Conservation (phyloP, 2,329 filamentous ascomycete species). For the Aspergillus pseudoterreus region DNA sequence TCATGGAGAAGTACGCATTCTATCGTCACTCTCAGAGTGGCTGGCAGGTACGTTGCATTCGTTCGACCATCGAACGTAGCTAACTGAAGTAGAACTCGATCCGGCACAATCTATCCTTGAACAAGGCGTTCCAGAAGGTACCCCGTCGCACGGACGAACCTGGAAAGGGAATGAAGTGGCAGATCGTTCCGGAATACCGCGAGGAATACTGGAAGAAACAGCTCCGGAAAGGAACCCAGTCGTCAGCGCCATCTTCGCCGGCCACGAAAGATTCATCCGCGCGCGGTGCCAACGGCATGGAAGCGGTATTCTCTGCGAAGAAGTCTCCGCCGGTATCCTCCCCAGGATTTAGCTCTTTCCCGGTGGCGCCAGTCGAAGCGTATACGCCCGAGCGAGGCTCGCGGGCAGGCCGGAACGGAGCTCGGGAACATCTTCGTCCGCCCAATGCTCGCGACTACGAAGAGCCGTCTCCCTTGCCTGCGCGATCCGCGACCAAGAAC, state of each 20-base stretch:
- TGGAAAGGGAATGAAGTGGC: conserved; percentile 99
- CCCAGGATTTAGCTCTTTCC: conserved; percentile 41
- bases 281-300: conserved; percentile 35
- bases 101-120: conserved; percentile 90
- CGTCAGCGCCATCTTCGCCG: conserved; percentile 45
- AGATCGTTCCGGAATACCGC: conserved; percentile 76
- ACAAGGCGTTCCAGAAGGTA: conserved; percentile 91
- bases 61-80: neutral
- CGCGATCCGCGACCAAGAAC: conserved; percentile 26
- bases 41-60: conserved; percentile 70
- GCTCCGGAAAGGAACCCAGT: conserved; percentile 41
- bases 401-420: conserved; percentile 30
- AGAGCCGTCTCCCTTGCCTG: conserved; percentile 42
- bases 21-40: conserved; percentile 81
- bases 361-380: conserved; percentile 41
- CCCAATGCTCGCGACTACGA: conserved; percentile 35
- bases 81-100: conserved; percentile 73
- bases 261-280: conserved; percentile 42
- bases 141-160: conserved; percentile 90
- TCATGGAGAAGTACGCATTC: conserved; percentile 87
- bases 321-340: conserved; percentile 38
- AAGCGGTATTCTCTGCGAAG: conserved; percentile 39
- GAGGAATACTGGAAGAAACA: conserved; percentile 81
- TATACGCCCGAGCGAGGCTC: conserved; percentile 48
- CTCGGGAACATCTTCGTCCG: conserved; percentile 26